phyloP scores from a whole-genome alignment of 148 eudicot genomes.

The Rhododendron ferrugineum region DNA sequence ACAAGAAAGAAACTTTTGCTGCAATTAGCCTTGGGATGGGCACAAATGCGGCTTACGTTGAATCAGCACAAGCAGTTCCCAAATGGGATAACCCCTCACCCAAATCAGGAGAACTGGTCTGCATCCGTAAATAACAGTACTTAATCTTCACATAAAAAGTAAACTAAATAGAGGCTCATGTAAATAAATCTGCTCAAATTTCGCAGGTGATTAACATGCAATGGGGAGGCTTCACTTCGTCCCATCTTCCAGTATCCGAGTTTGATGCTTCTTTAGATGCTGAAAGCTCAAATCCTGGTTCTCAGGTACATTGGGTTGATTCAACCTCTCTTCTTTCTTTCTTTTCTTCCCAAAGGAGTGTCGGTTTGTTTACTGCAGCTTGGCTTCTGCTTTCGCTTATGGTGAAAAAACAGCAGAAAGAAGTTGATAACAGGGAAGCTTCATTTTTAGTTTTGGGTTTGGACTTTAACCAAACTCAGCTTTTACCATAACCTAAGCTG shows the following conservation, averaged over 20 bases:
- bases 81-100: slow-evolving; percentile 31
- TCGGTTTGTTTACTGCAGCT: background rate
- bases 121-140: background rate
- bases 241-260: slow-evolving; percentile 42
- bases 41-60: slow-evolving; percentile 68
- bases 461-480: background rate
- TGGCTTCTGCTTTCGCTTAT: background rate
- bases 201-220: slow-evolving; percentile 37
- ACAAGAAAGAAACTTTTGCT: slow-evolving; percentile 55
- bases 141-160: background rate
- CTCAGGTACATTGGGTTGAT: slow-evolving; percentile 12
- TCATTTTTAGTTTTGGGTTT: background rate
- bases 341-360: background rate
- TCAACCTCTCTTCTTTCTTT: background rate
- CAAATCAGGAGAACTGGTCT: slow-evolving; percentile 54
- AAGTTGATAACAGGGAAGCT: background rate
- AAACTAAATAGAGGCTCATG: background rate
- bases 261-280: slow-evolving; percentile 35
- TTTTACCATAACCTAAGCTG: background rate
- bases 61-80: slow-evolving; percentile 36
- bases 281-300: slow-evolving; percentile 35
- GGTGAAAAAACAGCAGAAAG: background rate
- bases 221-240: slow-evolving; percentile 39
- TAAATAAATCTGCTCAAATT: background rate
- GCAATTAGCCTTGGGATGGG: slow-evolving; percentile 73